Conservation (phyloP, 805 yeast species). For the Myxozyma sirexii region DNA sequence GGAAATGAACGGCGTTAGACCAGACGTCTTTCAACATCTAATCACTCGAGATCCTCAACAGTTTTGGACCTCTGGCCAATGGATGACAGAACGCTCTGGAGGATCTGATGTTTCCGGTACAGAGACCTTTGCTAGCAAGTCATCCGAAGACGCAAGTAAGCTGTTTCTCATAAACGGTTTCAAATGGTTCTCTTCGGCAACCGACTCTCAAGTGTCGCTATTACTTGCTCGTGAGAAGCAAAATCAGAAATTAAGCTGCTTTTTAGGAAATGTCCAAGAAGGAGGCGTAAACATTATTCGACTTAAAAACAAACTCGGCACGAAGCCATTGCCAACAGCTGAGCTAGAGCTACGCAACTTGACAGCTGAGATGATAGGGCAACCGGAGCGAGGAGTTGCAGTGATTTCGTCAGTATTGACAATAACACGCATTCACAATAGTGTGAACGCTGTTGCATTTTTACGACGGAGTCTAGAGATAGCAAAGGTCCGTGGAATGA, state of each 20-base stretch:
- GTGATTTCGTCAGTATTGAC: conserved; percentile 40
- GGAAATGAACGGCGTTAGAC: conserved; percentile 28
- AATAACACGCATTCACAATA: conserved; percentile 39
- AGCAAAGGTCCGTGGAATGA: no score
- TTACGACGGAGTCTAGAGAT: conserved; percentile 37
- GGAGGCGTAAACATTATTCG: conserved; percentile 39
- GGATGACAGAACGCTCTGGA: conserved; percentile 44
- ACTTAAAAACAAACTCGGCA: conserved; percentile 41
- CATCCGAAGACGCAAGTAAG: background rate
- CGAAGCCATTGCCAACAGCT: conserved; percentile 42
- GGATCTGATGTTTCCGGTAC: conserved; percentile 41
- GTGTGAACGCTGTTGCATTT: conserved; percentile 36
- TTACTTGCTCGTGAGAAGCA: conserved; percentile 39
- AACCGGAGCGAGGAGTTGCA: conserved; percentile 36
- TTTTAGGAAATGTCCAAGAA: conserved; percentile 38
- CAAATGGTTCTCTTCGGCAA: conserved; percentile 43
- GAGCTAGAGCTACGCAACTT: conserved; percentile 39
- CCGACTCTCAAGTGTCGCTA: conserved; percentile 41
- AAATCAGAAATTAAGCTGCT: conserved; percentile 38
- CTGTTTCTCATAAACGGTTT: conserved; percentile 37
- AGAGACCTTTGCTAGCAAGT: conserved; percentile 38
- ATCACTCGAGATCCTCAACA: conserved; percentile 37
- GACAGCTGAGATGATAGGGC: conserved; percentile 30
- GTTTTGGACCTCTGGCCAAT: conserved; percentile 43
- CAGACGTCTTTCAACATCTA: conserved; percentile 33